Percentiles rank a stretch among this genome's conserved stretches.
phyloP scores from a whole-genome alignment of 805 yeast genomes.

The Brettanomyces anomalus region DNA sequence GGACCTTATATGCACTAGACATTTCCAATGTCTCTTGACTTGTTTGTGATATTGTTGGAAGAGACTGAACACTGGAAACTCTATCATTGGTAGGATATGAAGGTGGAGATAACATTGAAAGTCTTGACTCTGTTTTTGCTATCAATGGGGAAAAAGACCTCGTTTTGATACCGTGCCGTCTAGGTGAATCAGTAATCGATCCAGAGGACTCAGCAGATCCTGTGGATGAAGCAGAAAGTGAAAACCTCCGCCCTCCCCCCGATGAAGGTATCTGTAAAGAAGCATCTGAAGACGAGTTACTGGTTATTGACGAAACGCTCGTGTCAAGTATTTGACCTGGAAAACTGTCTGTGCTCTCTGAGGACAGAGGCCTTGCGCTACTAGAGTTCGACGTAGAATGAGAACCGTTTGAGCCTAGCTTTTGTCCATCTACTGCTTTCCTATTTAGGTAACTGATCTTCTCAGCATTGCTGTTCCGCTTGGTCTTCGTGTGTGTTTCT shows the following conservation, averaged over 20 bases:
- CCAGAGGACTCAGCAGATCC: too few species aligned
- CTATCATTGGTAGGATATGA: neutral
- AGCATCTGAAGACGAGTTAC: neutral
- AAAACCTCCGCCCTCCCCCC: too few species aligned
- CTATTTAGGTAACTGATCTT: too few species aligned
- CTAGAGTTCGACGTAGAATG: too few species aligned
- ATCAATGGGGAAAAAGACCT: neutral
- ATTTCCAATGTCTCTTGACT: neutral
- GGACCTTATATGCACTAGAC: neutral
- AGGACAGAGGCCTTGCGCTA: conserved; percentile 9
- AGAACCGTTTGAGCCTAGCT: too few species aligned
- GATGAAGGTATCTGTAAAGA: neutral
- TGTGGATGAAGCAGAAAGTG: too few species aligned
- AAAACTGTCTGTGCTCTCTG: conserved; percentile 15
- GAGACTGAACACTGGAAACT: neutral
- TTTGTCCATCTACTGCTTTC: too few species aligned
- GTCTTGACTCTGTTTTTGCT: neutral
- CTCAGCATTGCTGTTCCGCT: too few species aligned
- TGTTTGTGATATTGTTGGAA: neutral
- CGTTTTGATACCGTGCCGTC: neutral
- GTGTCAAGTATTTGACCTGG: neutral
- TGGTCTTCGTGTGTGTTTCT: too few species aligned
- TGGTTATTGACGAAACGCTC: neutral
- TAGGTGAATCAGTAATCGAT: too few species aligned
- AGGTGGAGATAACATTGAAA: neutral